phyloP scores from a whole-genome alignment of 768 basidiomycete genomes.

The Rubroboletus pulcherrimus region DNA sequence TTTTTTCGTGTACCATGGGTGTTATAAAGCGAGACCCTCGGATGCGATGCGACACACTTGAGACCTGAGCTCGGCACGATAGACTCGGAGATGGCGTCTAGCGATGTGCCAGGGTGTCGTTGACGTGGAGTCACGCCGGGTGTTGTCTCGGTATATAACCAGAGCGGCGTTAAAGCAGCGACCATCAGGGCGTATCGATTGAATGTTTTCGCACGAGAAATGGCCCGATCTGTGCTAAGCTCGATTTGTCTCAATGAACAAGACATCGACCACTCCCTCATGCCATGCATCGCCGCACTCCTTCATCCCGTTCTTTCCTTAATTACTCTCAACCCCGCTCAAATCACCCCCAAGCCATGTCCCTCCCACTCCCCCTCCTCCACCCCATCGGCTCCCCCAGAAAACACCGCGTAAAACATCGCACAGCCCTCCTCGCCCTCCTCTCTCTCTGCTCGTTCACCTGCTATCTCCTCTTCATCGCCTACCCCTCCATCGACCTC shows the following conservation, averaged over 20 bases:
- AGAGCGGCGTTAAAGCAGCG: too few relatives aligned
- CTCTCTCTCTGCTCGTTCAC: conserved; percentile 48
- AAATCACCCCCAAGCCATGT: conserved; percentile 7
- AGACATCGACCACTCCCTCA: background rate
- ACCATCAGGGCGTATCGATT: too few relatives aligned
- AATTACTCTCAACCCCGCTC: background rate
- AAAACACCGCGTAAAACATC: conserved; percentile 43
- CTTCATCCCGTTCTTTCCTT: conserved; percentile 19
- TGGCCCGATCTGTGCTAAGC: background rate
- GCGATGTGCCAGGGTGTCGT: too few relatives aligned
- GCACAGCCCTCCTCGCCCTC: conserved; percentile 54
- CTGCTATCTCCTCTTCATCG: conserved; percentile 53
- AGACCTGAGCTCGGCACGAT: too few relatives aligned
- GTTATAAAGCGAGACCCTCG: too few relatives aligned
- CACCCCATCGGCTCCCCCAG: conserved; percentile 15
- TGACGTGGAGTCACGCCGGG: too few relatives aligned
- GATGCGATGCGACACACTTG: too few relatives aligned
- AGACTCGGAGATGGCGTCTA: too few relatives aligned
- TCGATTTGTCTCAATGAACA: background rate
- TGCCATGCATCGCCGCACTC: conserved; percentile 29
- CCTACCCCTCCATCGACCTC: conserved; percentile 39
- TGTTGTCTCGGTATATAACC: too few relatives aligned
- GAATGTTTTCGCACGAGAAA: background rate
- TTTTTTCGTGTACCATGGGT: too few relatives aligned
- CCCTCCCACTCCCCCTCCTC: conserved; percentile 33